Percentiles rank a stretch among this genome's conserved stretches.
Evolutionary conservation across 2,329 filamentous ascomycete species (phyloP).

Genomic region (Neonectria hederae): DNA sequence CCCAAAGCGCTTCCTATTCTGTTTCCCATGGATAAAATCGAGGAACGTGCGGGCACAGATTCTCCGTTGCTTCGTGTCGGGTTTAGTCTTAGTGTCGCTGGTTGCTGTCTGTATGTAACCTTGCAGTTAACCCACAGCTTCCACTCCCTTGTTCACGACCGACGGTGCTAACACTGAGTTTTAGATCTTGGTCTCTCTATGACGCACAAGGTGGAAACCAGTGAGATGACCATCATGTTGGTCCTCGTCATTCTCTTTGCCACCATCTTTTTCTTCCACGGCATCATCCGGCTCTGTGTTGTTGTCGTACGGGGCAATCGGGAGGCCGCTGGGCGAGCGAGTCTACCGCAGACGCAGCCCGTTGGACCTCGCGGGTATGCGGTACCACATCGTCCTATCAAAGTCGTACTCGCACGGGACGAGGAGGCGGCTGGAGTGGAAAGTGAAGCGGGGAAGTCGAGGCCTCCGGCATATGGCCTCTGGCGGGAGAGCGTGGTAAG

Average conservation of each 20-base stretch:
- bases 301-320: slow-evolving; percentile 63
- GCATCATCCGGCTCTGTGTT: slow-evolving; percentile 77
- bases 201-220: slow-evolving; percentile 68
- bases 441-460: slow-evolving; percentile 64
- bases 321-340: slow-evolving; percentile 30
- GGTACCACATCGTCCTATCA: slow-evolving; percentile 77
- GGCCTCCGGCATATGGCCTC: slow-evolving; percentile 85
- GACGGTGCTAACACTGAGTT: slow-evolving; percentile 10
- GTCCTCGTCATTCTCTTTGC: slow-evolving; percentile 79
- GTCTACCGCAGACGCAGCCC: slow-evolving; percentile 56
- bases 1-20: slow-evolving; percentile 61
- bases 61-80: slow-evolving; percentile 71
- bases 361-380: slow-evolving; percentile 71
- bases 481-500: slow-evolving; percentile 85
- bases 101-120: slow-evolving; percentile 72
- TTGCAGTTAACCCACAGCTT: neutral
- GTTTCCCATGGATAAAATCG: slow-evolving; percentile 66
- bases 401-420: slow-evolving; percentile 77
- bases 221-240: slow-evolving; percentile 81
- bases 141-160: neutral
- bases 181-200: slow-evolving; percentile 80
- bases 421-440: slow-evolving; percentile 72
- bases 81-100: slow-evolving; percentile 66
- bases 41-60: slow-evolving; percentile 63
- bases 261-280: slow-evolving; percentile 83